Evolutionary conservation across 2,329 filamentous ascomycete genomes (phyloP), one percentile per base, ranked within the genome.

Genomic region (Bimuria novae-zelandiae): DNA sequence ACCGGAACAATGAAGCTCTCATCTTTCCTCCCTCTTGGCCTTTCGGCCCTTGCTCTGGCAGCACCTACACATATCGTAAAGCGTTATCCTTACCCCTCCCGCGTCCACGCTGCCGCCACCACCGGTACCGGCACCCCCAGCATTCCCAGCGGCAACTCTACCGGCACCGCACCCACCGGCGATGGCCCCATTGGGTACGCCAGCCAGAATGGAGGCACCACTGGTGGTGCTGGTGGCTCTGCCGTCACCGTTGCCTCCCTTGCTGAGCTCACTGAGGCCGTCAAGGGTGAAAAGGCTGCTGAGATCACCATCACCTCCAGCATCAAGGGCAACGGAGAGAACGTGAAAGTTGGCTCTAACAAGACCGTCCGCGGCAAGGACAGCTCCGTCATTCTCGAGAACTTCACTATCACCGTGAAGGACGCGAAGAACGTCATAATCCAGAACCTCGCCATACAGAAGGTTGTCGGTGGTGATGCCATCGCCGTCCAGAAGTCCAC

Each of bases 341-440:
- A 78, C 44, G 67, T 83, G 54, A 75, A 77, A 55, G 68, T 83
- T 33, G 67, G 70, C 49, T 76, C 76, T 52, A 78, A 80, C 71
- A 84, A 80, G 52, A 79, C 77, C 19, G 72, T 84, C 56, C 72
- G 83, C 48, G 82, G 81, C 51, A 75, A 79, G 51, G 76, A 79
- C 45, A 72, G 75, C 33, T 71, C 71, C 43, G 78, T 75, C 32
- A 73, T 73, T 43, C 71, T 83, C 19, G 71, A 75, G n/a, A 74
- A 76, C 45, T 69, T 79, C 49, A 78, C 78, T 7, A 69, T 84
- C 42, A 77, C 75, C 49, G 70, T 84, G 59, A 79, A 79, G 66
- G 65, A 72, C 32, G 72, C 69, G 16, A 75, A 64, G 52, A 85
- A 85, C 57, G 82, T 85, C 43, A 84, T 85, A 51, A 65, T 85